Evolutionary conservation across 768 basidiomycete species (phyloP), one percentile per base, ranked within the genome.

Genomic region (Naganishia kalamii): DNA sequence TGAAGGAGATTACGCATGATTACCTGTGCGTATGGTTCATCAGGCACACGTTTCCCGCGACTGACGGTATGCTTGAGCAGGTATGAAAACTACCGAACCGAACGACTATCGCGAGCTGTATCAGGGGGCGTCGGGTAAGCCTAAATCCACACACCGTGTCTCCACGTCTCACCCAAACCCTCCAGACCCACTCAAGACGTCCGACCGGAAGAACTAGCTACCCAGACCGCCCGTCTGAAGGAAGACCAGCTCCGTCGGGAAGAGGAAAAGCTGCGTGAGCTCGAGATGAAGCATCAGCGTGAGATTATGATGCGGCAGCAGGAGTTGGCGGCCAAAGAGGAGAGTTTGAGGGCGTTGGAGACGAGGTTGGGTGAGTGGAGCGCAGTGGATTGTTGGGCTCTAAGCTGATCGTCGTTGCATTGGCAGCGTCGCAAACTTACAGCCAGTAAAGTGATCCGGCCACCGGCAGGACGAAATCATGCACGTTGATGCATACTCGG

Each of bases 251-350:
- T 99, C 65, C 87, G 93, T 71, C 82, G 89, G 66, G 96, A 99
- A 78, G 92, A 96, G 81, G 92, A 96, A 82, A 94, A 94, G 87
- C 84, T 99, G 70, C 91, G 94, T 68, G 96, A 99, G 81, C 89
- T 97, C 79, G 96, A 99, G 79, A 85, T 97, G 79, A 93, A 92
- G 79, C 92, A 97, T 30, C 93, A 97, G 79, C 85, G 96, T 52
- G 96, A 99, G 82, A 91, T 99, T 79, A 90, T 89, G 76, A 90
- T 98, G 82, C 93, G 94, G 82, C 84, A 92, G 74, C 94, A 98
- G 77, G 94, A 98, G 76, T 81, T 98, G 67, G 80, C 96, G 73
- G 96, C 94, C 43, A 96, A 94, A 78, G 94, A 96, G 78, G 93
- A 96, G 61, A 77, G 76, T 65, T 64, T 77, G 51, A 77, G 73